These are phyloP conservation scores for Pythium dissotocum DNA, from an alignment of 352 stramenopile genomes.

Conservation along the genomic window DNA sequence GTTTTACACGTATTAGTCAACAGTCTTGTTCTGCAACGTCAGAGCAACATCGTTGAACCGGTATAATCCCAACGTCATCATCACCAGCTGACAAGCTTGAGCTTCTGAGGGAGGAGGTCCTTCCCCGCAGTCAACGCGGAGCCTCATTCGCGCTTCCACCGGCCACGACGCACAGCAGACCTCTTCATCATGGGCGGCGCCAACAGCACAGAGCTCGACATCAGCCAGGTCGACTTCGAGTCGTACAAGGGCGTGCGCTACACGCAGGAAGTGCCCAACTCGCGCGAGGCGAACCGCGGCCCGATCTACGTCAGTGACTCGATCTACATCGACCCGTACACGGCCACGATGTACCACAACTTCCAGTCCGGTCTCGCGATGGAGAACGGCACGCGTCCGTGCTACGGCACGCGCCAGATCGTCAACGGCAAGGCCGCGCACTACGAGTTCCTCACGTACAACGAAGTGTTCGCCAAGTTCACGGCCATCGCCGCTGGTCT, in stretches of 20 bases:
- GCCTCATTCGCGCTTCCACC: too few species aligned
- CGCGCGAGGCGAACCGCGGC: conserved; percentile 39
- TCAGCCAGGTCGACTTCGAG: conserved; percentile 63
- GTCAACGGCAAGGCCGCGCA: conserved; percentile 37
- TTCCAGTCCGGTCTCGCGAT: conserved; percentile 36
- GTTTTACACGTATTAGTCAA: too few species aligned
- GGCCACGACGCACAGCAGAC: background rate
- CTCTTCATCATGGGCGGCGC: conserved; percentile 37
- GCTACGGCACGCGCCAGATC: conserved; percentile 43
- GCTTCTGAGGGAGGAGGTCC: background rate
- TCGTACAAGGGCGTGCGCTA: conserved; percentile 49
- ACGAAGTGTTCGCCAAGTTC: conserved; percentile 39
- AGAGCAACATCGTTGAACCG: too few species aligned
- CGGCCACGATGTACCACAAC: conserved; percentile 50
- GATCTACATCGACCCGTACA: conserved; percentile 33
- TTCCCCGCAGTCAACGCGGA: background rate
- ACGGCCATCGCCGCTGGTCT: conserved; percentile 46
- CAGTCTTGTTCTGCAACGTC: too few species aligned
- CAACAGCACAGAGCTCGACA: conserved; percentile 35
- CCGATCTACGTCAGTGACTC: conserved; percentile 39
- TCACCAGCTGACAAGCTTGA: background rate
- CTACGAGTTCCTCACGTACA: conserved; percentile 65
- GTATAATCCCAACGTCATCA: too few species aligned
- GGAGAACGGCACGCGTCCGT: conserved; percentile 32
- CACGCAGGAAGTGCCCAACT: conserved; percentile 40